Evolutionary conservation across 768 basidiomycete species (phyloP), one percentile per base, ranked within the genome.

Genomic region (Tulasnella sp.): DNA sequence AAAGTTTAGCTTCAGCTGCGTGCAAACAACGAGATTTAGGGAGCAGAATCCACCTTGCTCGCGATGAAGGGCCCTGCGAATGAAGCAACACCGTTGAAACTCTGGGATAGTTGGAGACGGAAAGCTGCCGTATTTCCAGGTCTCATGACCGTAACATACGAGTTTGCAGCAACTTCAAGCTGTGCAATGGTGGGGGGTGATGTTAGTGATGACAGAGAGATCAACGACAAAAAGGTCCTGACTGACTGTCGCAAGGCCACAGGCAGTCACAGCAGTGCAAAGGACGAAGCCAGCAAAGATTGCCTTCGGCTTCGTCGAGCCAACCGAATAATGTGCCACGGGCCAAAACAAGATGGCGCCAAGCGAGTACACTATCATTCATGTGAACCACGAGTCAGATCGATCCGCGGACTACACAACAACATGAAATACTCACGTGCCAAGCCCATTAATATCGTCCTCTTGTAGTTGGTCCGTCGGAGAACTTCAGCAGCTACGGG

Each of bases 311-410:
- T 56, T 56, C 10, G 30, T 41, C 1, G 4, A 42, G 21, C 1
- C 80, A 15, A 38, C 34, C 55, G 73, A 73, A 67, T 76, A 86
- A 65, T 77, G 80, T 38, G 85, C 84, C 43, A 82, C 83, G 17
- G 85, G 84, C 86, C 85, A 87, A 74, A 86, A 88, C 70, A 86
- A 82, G 63, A 88, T 76, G 23, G 85, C 86, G 51, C 86, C 85
- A 72, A 70, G 43, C 19, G 63, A 62, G 23, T 56, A 56, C 11
- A 56, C 55, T 56, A n/a, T 26, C 21, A 9, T n/a, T 47, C 26
- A 1, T 19, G 19, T 4, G 32, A 26, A 5, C 17, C 0, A 27
- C n/a, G 24, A 29, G 29, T 21, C 15, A 44, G 8, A 15, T 38
- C 44, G 55, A 11, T 8, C 24, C 21, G 19, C 24, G 42, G 19